Conservation (phyloP, 2,329 filamentous ascomycete genomes). For the Erysiphe pulchra region DNA sequence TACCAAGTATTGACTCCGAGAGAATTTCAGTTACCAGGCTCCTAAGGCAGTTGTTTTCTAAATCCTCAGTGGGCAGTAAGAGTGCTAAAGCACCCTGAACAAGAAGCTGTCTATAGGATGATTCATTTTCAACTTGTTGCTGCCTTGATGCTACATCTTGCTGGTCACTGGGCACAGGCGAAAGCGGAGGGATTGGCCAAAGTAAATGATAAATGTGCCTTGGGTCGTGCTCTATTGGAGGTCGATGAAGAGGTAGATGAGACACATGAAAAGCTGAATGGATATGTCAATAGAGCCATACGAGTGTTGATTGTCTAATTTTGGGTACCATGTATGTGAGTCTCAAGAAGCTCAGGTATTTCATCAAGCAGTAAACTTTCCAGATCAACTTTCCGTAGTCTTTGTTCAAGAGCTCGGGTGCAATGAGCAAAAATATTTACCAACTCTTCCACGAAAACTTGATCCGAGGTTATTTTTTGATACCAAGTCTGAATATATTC, state of each 20-base stretch:
- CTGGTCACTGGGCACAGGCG: conserved; percentile 37
- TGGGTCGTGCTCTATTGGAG: conserved; percentile 33
- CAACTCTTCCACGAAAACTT: conserved; percentile 66
- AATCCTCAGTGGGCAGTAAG: conserved; percentile 72
- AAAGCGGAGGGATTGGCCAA: conserved; percentile 55
- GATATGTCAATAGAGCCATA: conserved; percentile 1
- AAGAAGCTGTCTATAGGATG: conserved; percentile 66
- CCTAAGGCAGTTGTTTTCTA: conserved; percentile 67
- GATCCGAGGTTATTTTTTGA: conserved; percentile 70
- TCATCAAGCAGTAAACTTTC: conserved; percentile 70
- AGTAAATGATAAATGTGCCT: conserved; percentile 62
- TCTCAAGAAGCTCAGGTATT: conserved; percentile 55
- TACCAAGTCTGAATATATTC: conserved; percentile 93
- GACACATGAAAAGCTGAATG: conserved; percentile 45
- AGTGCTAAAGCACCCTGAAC: conserved; percentile 59
- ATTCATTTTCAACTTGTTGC: conserved; percentile 52
- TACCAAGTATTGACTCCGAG: conserved; percentile 71
- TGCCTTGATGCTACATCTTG: conserved; percentile 17
- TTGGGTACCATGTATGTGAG: conserved; percentile 48
- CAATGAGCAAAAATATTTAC: conserved; percentile 81
- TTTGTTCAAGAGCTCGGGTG: conserved; percentile 64
- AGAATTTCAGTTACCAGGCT: conserved; percentile 68
- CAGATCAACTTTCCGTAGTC: conserved; percentile 36
- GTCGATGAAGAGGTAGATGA: conserved; percentile 27
- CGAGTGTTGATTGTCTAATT: conserved; percentile 3